Base-by-base conservation (phyloP, 2,329 filamentous ascomycete genomes). In the Boeremia exigua region DNA sequence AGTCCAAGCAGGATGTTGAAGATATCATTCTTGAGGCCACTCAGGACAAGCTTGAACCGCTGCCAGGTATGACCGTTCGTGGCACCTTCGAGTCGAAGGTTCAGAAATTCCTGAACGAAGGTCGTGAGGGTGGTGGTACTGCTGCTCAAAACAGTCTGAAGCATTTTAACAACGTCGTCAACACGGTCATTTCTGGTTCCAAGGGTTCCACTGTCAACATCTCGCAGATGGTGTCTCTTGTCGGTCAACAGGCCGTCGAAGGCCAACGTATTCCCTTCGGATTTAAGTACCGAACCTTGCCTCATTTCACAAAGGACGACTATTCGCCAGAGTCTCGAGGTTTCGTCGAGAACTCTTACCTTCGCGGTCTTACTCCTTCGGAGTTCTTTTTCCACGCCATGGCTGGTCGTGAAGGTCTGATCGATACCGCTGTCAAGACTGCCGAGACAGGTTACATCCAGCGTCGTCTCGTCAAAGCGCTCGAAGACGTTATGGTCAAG, bases 351-450 rank as follows among this genome's bases (percentile, higher is more conserved):
- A 99, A 99, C 79, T 99, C 95, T 0, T 99, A 99, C 69, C 86
- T 99, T 11, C 91, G 95, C 81, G 95, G 95, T 52, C 81, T 99
- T 56, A 99, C 96, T 0, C 95, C 95, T 0, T 89, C 91, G 0
- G 95, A 99, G 68, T 99, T 99, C 80, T 99, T 97, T 82, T 99
- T 99, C 84, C 95, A 99, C 85, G 95, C 95, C 73, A 99, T 99
- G 95, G 95, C 95, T 83, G 95, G 95, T 92, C 88, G 95, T 82
- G 95, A 99, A 80, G 95, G 95, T 96, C 84, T 99, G 51, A 99
- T 99, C 68, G 95, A 99, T 84, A 99, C 95, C 48, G 95, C 95
- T 64, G 96, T 99, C 79, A 99, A 99, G 85, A 99, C 95, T 63
- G 95, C 95, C 17, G 96, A 99, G 78, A 99, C 96, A 54, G 95